Conservation (phyloP, 148 eudicot genomes). For the Arbutus unedo region DNA sequence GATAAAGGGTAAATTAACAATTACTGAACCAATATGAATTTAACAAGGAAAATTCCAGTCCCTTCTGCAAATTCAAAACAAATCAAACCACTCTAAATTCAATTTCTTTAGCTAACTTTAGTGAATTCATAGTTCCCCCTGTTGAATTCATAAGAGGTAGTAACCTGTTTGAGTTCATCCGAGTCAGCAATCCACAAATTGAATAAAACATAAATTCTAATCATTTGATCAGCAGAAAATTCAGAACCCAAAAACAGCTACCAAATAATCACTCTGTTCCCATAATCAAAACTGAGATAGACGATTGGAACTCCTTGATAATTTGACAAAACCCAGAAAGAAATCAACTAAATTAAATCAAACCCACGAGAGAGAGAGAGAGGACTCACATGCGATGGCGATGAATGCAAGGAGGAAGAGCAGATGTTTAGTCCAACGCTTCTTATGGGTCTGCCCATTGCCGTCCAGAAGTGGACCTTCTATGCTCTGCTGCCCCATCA, state of each 20-base stretch:
- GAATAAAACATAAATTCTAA: background rate
- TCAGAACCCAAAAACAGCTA: background rate
- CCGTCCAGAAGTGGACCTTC: slow-evolving; percentile 35
- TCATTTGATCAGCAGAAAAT: slow-evolving; percentile 7
- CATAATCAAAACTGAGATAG: background rate
- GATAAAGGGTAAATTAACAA: too few relatives aligned
- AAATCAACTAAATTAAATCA: background rate
- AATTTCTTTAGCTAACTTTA: background rate
- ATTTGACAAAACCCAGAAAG: background rate
- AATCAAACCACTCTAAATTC: background rate
- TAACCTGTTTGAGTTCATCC: background rate
- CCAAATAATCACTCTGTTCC: background rate
- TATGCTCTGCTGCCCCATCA: slow-evolving; percentile 22
- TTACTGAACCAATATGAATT: too few relatives aligned
- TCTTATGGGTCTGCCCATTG: slow-evolving; percentile 17
- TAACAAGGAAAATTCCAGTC: background rate
- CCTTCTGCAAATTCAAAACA: background rate
- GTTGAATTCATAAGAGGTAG: background rate
- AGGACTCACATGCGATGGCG: slow-evolving; percentile 31
- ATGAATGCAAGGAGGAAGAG: slow-evolving; percentile 30
- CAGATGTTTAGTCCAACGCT: slow-evolving; percentile 25
- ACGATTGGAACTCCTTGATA: background rate
- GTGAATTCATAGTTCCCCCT: background rate
- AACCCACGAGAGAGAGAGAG: background rate
- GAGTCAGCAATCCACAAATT: background rate